Conservation (phyloP, 768 basidiomycete species). For the Suillus lakei region DNA sequence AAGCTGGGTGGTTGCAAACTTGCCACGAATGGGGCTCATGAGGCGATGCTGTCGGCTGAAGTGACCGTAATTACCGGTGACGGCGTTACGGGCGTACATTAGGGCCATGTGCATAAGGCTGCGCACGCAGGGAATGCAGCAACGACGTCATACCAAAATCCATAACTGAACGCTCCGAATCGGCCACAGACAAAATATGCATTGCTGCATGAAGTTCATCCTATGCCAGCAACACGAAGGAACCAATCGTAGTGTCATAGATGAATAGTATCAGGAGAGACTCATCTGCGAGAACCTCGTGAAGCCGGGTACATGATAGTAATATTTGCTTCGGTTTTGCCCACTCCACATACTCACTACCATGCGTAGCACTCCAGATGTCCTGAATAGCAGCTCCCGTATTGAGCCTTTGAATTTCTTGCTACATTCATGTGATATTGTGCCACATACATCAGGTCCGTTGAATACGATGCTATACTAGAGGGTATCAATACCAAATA, state of each 20-base stretch:
- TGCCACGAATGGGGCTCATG: neutral
- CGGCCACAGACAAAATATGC: neutral
- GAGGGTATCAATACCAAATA: neutral
- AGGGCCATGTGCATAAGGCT: neutral
- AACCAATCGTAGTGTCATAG: neutral
- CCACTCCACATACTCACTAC: neutral
- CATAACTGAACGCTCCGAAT: neutral
- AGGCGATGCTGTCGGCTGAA: neutral
- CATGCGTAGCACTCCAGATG: neutral
- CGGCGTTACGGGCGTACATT: neutral
- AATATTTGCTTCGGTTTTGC: neutral
- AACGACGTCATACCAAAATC: neutral
- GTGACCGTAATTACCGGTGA: neutral
- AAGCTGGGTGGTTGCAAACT: neutral
- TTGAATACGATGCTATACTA: conserved; percentile 5
- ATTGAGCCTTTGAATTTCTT: neutral
- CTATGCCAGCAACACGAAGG: neutral
- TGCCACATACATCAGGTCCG: conserved; percentile 2
- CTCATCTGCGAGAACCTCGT: neutral
- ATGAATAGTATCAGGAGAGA: neutral
- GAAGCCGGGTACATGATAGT: neutral
- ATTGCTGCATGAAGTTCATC: neutral
- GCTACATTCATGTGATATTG: neutral
- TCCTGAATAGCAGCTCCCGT: neutral
- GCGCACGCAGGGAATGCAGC: neutral